Conservation (phyloP, 2,329 filamentous ascomycete genomes). For the Thielaviopsis musarum region DNA sequence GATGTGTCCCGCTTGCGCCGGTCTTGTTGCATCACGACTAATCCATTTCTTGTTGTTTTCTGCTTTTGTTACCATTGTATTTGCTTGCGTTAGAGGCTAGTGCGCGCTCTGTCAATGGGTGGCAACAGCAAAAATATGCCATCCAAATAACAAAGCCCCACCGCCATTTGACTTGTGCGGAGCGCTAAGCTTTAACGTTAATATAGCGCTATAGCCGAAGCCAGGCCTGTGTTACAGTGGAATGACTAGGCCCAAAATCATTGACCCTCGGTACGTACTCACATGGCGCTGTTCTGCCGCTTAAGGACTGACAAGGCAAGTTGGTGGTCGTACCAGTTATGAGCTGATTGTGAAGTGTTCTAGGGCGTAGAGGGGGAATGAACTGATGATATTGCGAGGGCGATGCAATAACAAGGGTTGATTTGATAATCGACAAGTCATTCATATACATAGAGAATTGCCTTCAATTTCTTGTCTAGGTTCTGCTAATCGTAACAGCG, state of each 20-base stretch:
- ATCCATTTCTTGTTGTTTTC: too few species aligned
- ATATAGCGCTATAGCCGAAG: not conserved
- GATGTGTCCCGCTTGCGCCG: too few species aligned
- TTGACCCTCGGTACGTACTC: not conserved
- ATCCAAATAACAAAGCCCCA: not conserved
- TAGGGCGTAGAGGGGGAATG: not conserved
- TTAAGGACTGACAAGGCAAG: not conserved
- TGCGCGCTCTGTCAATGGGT: too few species aligned
- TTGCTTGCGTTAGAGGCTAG: too few species aligned
- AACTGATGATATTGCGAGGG: not conserved
- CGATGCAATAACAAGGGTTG: not conserved
- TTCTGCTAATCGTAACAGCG: too few species aligned
- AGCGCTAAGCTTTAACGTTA: not conserved
- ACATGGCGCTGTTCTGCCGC: not conserved
- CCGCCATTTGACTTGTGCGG: not conserved
- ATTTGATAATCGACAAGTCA: not conserved
- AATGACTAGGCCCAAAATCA: not conserved
- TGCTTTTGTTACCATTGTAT: too few species aligned
- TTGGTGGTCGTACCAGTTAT: not conserved
- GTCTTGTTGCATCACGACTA: too few species aligned
- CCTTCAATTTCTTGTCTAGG: too few species aligned
- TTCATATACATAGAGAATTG: too few species aligned
- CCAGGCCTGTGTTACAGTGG: not conserved
- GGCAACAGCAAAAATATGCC: not conserved
- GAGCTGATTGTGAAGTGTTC: not conserved